Evolutionary conservation across 176 grass and related monocot species (phyloP).

Genomic region (Aegilops tauschii): DNA sequence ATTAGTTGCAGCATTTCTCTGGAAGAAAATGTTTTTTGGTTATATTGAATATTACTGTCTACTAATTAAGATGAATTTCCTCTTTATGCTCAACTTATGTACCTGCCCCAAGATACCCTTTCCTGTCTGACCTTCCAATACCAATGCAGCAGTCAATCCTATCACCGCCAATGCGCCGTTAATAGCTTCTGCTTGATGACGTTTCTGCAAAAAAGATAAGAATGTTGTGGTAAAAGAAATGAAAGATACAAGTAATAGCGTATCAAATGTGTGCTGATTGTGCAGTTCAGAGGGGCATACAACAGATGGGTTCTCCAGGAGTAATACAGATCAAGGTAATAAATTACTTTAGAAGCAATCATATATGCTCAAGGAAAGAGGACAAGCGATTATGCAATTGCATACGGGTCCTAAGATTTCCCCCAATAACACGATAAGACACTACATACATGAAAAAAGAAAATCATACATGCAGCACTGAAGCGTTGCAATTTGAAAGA

Average conservation of each 20-base stretch:
- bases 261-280: constrained; percentile 14
- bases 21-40: background rate
- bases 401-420: background rate
- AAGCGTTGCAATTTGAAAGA: constrained; percentile 4
- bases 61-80: background rate
- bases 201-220: constrained; percentile 48
- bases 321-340: background rate
- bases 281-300: background rate
- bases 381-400: background rate
- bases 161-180: constrained; percentile 87
- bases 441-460: background rate
- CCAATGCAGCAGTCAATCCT: constrained; percentile 74
- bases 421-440: background rate
- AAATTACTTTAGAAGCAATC: background rate
- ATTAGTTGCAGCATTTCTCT: background rate
- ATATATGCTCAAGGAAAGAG: constrained; percentile 27
- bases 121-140: constrained; percentile 86
- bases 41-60: constrained; percentile 6
- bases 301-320: background rate
- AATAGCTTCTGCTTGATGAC: constrained; percentile 79
- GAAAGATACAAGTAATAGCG: background rate
- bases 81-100: constrained; percentile 20
- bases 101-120: constrained; percentile 94
- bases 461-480: background rate
- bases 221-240: background rate